Conservation (phyloP, 352 stramenopile genomes). For the Peronospora farinosa region DNA sequence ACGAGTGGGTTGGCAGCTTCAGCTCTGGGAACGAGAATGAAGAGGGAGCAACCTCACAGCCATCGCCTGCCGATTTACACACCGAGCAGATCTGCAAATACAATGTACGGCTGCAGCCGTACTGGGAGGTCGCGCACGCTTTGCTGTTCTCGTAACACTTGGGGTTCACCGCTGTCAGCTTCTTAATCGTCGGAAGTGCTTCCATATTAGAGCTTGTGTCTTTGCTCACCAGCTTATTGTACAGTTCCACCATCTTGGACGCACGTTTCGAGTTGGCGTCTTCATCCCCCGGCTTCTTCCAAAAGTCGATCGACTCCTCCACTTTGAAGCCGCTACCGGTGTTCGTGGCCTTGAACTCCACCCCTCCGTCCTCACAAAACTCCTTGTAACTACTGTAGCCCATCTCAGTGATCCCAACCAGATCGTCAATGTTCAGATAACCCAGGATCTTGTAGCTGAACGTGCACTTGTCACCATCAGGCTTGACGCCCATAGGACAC, state of each 20-base stretch:
- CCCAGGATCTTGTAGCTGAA: conserved; percentile 64
- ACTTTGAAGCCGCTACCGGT: conserved; percentile 25
- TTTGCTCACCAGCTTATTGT: conserved; percentile 41
- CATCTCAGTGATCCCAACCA: conserved; percentile 67
- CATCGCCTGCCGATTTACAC: conserved; percentile 23
- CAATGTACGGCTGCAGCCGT: conserved; percentile 48
- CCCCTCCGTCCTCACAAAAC: conserved; percentile 50
- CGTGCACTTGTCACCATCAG: conserved; percentile 53
- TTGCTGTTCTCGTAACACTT: conserved; percentile 58
- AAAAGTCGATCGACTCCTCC: conserved; percentile 49
- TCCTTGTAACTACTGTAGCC: conserved; percentile 48
- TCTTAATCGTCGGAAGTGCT: conserved; percentile 34
- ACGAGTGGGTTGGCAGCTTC: conserved; percentile 19
- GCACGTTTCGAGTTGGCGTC: conserved; percentile 49
- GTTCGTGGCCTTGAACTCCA: conserved; percentile 48
- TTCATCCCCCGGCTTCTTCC: conserved; percentile 40
- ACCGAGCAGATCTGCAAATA: conserved; percentile 59
- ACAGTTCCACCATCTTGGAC: conserved; percentile 40
- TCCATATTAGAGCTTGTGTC: conserved; percentile 36
- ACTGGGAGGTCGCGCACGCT: conserved; percentile 34
- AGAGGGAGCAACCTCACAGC: conserved; percentile 33
- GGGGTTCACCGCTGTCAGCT: conserved; percentile 39
- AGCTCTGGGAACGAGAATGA: conserved; percentile 45
- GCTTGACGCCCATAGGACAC: conserved; percentile 41
- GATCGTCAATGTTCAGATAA: conserved; percentile 57